Base-by-base conservation (phyloP, 352 stramenopile genomes). In the Globisporangium viniferum region DNA sequence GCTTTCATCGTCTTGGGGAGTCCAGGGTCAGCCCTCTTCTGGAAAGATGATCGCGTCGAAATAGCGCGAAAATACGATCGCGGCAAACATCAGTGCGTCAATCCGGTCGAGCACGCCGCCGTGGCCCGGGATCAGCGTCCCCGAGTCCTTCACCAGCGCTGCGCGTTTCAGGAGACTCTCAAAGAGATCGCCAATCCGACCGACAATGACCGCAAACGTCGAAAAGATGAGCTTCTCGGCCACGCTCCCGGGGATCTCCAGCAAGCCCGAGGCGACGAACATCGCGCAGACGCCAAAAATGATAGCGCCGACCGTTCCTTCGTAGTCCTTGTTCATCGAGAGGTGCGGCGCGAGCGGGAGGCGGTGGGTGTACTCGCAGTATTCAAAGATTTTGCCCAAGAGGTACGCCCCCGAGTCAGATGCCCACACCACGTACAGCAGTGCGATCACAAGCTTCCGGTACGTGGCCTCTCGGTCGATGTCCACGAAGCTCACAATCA, bases 251-350 rank as follows among this genome's bases (percentile, higher is more conserved):
- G 59, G 59, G 10, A 64, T 51, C 59, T 48, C 56, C 20, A 95
- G 97, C 31, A 91, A 33, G 31, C 79, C 64, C 0, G 79, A 84
- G 24, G 75, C 84, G 59, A 98, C 80, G 44, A 96, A 80, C 80
- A 95, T 97, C 5, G 95, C 89, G 15, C 88, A 89, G 24, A 98
- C 58, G 20, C 88, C 92, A 15, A 90, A 89, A 0, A 95, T 29
- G 27, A 89, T 80, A 18, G 94, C 96, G 9, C 89, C 94, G 31
- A 98, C 66, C 24, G 97, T 92, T 59, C 96, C 96, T 82, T 99
- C 96, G 24, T 98, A 91, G 55, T 97, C 97, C 72, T 99, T 99
- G 80, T 98, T 98, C 41, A 96, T 96, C 46, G 90, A 98, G 35
- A 97, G 72, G 55, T 94, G 91, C 0, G 91, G 82, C 10, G 94